Conservation (phyloP, 331 rosid species). For the Acacia pycnantha region DNA sequence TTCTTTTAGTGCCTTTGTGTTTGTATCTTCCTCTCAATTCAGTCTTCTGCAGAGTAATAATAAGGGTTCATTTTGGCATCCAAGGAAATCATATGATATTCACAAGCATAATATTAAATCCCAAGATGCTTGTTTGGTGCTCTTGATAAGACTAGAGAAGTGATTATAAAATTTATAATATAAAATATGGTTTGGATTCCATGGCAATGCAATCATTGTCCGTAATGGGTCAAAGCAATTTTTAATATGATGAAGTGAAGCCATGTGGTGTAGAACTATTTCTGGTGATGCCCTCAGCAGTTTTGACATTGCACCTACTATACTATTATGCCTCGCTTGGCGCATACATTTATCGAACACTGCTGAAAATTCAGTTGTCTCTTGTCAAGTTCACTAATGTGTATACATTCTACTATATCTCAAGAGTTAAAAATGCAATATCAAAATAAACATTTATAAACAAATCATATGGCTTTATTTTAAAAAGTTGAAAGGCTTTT, state of each 20-base stretch:
- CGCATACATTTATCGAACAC: not conserved
- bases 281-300: slow-evolving; percentile 26
- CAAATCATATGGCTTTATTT: not conserved
- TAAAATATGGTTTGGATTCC: slow-evolving; percentile 23
- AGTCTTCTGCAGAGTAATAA: slow-evolving; percentile 9
- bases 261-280: slow-evolving; percentile 33
- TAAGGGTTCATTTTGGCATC: slow-evolving; percentile 8
- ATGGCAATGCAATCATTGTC: slow-evolving; percentile 31
- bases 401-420: not conserved
- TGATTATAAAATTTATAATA: slow-evolving; percentile 1
- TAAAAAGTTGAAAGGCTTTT: not conserved
- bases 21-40: slow-evolving; percentile 38
- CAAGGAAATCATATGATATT: slow-evolving; percentile 6
- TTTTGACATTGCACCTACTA: slow-evolving; percentile 37
- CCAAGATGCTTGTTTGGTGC: slow-evolving; percentile 9
- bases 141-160: slow-evolving; percentile 4
- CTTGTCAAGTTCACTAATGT: too few species aligned
- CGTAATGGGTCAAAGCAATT: slow-evolving; percentile 15
- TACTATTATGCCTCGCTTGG: not conserved
- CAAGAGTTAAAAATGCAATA: not conserved
- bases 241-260: not conserved
- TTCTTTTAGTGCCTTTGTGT: slow-evolving; percentile 44
- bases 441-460: not conserved
- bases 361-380: not conserved
- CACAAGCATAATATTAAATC: not conserved